Base-by-base conservation (phyloP, 2,329 filamentous ascomycete genomes). In the Fragosphaeria purpurea region DNA sequence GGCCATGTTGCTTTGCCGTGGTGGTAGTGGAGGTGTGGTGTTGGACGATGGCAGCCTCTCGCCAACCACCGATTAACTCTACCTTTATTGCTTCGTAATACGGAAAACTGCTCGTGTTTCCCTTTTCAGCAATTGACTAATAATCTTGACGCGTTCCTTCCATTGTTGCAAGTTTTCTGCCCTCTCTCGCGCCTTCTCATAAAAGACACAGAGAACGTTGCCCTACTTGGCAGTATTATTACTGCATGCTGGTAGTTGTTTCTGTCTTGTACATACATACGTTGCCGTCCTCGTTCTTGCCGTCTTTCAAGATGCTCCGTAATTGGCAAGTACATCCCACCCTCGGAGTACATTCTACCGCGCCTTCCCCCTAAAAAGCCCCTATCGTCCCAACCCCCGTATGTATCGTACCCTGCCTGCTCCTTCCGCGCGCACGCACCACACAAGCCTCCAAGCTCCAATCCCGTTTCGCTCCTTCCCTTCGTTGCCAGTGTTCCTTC, bases 391-490 rank as follows among this genome's bases (percentile, higher is more conserved):
- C 22, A 22, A 22, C 22, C 22, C 33, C 47, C 34, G 41, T 34
- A 13, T 39, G 30, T 33, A 40, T 38, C 39, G 30, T 33, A 40
- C 38, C 39, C 33, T 37, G n/a, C 34, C 41, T 46, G 43, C n/a
- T 41, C 43, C 47, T 47, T 46, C 41, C 40, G 22, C 38, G 42
- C 46, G 43, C 47, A 41, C 37, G 33, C 34, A 48, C 39, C 46
- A 46, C 42, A 40, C 39, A 39, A 48, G 34, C 31, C 44, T 31
- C 44, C 44, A 33, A 33, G 47, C 51, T 45, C 51, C 51, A 53
- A 47, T 32, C 44, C 22, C 22, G 22, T 22, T 22, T 22, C 22
- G 22, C 22, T 22, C 22, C 22, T 22, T 22, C 22, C 22, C 22
- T 22, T 22, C 22, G 22, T 22, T 22, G 22, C 22, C 22, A 22